Percentiles rank a stretch among this genome's conserved stretches.
phyloP scores from a whole-genome alignment of 345 rosid species.

The Durio zibethinus region DNA sequence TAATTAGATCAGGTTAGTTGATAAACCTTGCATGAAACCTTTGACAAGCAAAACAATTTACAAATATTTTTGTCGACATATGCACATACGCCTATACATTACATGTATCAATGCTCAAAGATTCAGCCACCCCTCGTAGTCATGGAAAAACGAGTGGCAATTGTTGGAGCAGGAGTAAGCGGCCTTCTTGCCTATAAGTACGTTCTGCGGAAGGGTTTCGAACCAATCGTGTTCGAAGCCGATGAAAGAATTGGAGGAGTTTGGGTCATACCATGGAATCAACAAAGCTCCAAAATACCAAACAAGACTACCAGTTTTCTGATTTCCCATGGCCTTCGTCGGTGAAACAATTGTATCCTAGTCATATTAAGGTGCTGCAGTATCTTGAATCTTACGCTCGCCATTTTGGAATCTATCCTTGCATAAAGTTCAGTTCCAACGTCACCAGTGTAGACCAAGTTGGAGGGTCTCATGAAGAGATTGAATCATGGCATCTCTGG shows the following conservation, averaged over 20 bases:
- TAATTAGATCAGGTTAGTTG: too few species aligned
- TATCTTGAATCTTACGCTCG: slow-evolving; percentile 31
- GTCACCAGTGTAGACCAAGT: slow-evolving; percentile 26
- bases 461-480: slow-evolving; percentile 31
- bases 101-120: too few species aligned
- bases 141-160: slow-evolving; percentile 33
- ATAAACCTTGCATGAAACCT: too few species aligned
- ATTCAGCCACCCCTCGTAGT: too few species aligned
- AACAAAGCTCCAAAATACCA: slow-evolving; percentile 31
- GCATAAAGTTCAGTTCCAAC: slow-evolving; percentile 31
- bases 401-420: slow-evolving; percentile 20
- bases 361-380: slow-evolving; percentile 16
- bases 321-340: slow-evolving; percentile 46
- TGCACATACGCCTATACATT: too few species aligned
- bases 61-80: too few species aligned
- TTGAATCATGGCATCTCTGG: slow-evolving; percentile 31
- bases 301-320: slow-evolving; percentile 21
- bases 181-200: slow-evolving; percentile 46
- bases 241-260: slow-evolving; percentile 27
- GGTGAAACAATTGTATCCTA: slow-evolving; percentile 18
- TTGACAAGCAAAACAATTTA: too few species aligned
- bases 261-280: slow-evolving; percentile 28
- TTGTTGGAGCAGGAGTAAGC: slow-evolving; percentile 41
- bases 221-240: slow-evolving; percentile 39
- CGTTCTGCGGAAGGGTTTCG: slow-evolving; percentile 26